phyloP scores from a whole-genome alignment of 768 basidiomycete species.

The Lactarius sanguifluus region DNA sequence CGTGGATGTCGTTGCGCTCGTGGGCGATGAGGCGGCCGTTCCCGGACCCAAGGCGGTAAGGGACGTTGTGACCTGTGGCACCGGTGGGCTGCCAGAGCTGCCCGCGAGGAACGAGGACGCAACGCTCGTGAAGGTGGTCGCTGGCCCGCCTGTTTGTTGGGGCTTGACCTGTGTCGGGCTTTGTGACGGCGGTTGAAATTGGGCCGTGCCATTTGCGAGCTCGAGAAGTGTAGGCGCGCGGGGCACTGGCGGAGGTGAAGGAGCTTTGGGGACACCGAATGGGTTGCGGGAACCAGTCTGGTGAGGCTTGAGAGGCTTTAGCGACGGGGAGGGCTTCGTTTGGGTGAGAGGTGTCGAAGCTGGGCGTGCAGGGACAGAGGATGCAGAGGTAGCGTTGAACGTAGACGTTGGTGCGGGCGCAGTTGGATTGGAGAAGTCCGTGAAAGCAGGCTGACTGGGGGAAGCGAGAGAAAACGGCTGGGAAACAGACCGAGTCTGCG shows the following conservation, averaged over 20 bases:
- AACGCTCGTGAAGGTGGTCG: constrained; percentile 55
- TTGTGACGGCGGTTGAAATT: constrained; percentile 13
- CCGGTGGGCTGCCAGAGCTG: constrained; percentile 34
- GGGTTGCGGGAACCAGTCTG: constrained; percentile 95
- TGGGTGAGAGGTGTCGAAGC: constrained; percentile 70
- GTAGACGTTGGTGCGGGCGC: constrained; percentile 30
- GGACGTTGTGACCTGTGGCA: constrained; percentile 25
- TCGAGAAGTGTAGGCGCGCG: constrained; percentile 82
- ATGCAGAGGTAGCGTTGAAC: constrained; percentile 26
- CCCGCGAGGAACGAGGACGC: constrained; percentile 69
- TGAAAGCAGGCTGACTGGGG: constrained; percentile 5
- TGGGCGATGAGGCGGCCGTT: constrained; percentile 11
- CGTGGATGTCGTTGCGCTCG: constrained; percentile 35
- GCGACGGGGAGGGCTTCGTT: constrained; percentile 42
- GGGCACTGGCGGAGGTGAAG: constrained; percentile 60
- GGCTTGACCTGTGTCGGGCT: constrained; percentile 25
- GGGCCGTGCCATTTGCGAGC: constrained; percentile 53
- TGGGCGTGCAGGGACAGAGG: constrained; percentile 51
- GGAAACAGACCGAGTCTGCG: constrained; percentile 1
- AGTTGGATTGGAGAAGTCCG: constrained; percentile 2
- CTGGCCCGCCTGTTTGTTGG: constrained; percentile 23
- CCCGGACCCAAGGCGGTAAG: constrained; percentile 24
- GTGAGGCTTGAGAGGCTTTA: constrained; percentile 76
- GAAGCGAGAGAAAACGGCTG: constrained; percentile 21
- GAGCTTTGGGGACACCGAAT: constrained; percentile 72